These are phyloP conservation scores for Daldinia sp. DNA, from an alignment of 2,329 filamentous ascomycete genomes.

Conservation along the genomic window DNA sequence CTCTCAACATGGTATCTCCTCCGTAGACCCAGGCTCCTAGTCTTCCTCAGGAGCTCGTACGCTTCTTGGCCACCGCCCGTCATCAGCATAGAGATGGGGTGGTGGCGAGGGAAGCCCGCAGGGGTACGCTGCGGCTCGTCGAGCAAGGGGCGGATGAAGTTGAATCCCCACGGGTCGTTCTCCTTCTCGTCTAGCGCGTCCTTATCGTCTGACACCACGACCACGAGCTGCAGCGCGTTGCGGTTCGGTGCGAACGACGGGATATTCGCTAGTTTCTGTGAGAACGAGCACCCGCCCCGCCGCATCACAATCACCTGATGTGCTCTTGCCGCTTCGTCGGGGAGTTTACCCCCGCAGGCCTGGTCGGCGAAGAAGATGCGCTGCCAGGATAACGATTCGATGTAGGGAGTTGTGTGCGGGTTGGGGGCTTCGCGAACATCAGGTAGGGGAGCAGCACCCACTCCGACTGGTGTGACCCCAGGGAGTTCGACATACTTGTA, in stretches of 20 bases:
- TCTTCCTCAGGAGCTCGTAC: constrained; percentile 71
- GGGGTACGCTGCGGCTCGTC: constrained; percentile 80
- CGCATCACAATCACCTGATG: constrained; percentile 86
- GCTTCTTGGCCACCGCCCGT: constrained; percentile 76
- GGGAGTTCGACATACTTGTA: constrained; percentile 63
- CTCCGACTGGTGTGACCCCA: constrained; percentile 65
- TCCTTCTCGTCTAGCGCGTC: constrained; percentile 52
- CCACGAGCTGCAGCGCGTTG: constrained; percentile 79
- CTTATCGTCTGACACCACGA: constrained; percentile 77
- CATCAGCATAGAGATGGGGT: constrained; percentile 87
- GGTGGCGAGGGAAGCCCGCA: constrained; percentile 73
- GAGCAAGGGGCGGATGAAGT: constrained; percentile 72
- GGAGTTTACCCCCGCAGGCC: constrained; percentile 71
- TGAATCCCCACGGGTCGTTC: constrained; percentile 45
- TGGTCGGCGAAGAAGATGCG: constrained; percentile 78
- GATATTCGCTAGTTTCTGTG: constrained; percentile 85
- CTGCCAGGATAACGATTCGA: constrained; percentile 72
- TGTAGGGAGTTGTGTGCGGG: constrained; percentile 52
- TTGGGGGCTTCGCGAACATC: constrained; percentile 70
- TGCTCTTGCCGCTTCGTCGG: constrained; percentile 62
- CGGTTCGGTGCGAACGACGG: constrained; percentile 76
- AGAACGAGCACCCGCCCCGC: constrained; percentile 87
- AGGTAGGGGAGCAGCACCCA: constrained; percentile 77
- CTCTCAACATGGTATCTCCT: constrained; percentile 85
- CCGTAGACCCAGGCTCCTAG: constrained; percentile 78